Evolutionary conservation across 2,329 filamentous ascomycete genomes (phyloP), one percentile per base, ranked within the genome.

Genomic region (Tolypocladium album): DNA sequence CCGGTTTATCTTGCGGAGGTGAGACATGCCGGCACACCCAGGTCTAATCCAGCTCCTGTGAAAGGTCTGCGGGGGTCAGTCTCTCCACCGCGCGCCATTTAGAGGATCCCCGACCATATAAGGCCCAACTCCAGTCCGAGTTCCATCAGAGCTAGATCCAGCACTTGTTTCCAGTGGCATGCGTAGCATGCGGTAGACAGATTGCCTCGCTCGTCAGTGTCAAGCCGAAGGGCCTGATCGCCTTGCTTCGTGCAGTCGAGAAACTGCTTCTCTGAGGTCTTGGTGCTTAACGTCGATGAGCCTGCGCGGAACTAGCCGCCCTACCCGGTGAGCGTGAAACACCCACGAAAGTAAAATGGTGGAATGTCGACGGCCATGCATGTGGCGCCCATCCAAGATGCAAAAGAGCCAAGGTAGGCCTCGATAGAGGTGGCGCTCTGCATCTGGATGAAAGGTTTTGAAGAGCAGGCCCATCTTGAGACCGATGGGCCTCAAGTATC

Each of bases 241-340:
- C 24, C 22, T 8, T 24, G n/a, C 43, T 12, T 50, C 22, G 22
- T 24, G 24, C 12, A 9, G 36, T 47, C 63, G 58, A 45, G 60
- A 40, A 55, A 59, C 56, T 59, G 39, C 62, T 61, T 65, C 61
- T 61, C 42, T 56, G 50, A 62, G 61, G 61, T 61, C 62, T 61
- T 62, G 27, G 27, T 55, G 58, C 60, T 56, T 38, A 55, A 56
- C 55, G 57, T 31, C 56, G 27, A 58, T 59, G 13, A 36, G 15
- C 24, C 15, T 4, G 22, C 34, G 34, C 38, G 36, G 40, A 42
- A 20, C 45, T 39, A n/a, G 47, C 24, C 24, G 13, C 24, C 15
- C 13, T 27, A 11, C 9, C 24, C 15, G 1, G 2, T 50, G 22
- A 7, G 24, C 11, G 12, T 47, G 22, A 47, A 15, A 17, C 4